Evolutionary conservation across 495 filamentous ascomycete genomes (phyloP).

Genomic region (Lasiosphaeria ovina): DNA sequence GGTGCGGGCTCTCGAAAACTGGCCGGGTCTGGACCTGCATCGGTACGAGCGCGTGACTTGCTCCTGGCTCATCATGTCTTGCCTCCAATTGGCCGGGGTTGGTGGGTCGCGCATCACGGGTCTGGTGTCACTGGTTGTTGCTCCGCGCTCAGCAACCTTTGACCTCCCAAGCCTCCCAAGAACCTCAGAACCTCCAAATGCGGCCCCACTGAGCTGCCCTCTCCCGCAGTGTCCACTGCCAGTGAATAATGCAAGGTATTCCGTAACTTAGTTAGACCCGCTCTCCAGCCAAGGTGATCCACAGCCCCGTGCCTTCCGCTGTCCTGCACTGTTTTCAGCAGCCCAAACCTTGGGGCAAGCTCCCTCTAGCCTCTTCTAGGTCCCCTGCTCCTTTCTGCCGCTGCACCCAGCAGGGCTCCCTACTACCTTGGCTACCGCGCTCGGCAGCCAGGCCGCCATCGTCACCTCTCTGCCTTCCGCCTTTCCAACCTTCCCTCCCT

Average conservation of each 20-base stretch:
- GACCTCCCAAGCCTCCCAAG: neutral
- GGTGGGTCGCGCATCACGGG: slow-evolving; percentile 25
- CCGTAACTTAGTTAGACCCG: too few relatives aligned
- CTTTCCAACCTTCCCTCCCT: slow-evolving; percentile 14
- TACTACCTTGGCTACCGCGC: slow-evolving; percentile 18
- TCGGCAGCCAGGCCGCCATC: neutral
- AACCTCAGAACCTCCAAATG: neutral
- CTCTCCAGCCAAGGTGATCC: too few relatives aligned
- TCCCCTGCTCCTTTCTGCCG: slow-evolving; percentile 26
- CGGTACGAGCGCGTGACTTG: slow-evolving; percentile 19
- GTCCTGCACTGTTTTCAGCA: too few relatives aligned
- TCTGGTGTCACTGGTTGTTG: slow-evolving; percentile 20
- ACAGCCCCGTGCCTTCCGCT: too few relatives aligned
- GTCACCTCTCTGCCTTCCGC: slow-evolving; percentile 14
- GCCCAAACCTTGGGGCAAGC: too few relatives aligned
- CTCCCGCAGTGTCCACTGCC: too few relatives aligned
- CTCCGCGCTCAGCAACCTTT: neutral
- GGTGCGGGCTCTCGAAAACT: neutral
- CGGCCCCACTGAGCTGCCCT: too few relatives aligned
- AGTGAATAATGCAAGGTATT: too few relatives aligned
- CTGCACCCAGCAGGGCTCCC: slow-evolving; percentile 14
- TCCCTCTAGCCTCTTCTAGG: slow-evolving; percentile 6
- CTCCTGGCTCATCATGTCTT: neutral
- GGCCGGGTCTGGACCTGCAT: slow-evolving; percentile 1
- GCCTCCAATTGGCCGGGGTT: neutral